Percentiles rank a stretch among this genome's conserved stretches.
Evolutionary conservation across 2,329 filamentous ascomycete genomes (phyloP).

Genomic region (Alternaria viburni): DNA sequence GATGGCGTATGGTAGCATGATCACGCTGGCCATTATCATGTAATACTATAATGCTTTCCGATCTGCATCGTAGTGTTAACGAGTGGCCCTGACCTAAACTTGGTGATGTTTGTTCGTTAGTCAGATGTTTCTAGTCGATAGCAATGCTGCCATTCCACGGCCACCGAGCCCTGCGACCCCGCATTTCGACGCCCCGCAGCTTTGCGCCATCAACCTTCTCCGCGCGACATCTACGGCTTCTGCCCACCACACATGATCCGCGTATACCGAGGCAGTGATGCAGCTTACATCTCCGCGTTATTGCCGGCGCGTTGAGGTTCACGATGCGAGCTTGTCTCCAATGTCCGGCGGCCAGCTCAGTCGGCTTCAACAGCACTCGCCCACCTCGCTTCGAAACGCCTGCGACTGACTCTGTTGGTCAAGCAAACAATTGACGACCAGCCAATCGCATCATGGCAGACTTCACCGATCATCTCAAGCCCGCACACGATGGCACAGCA

Average conservation of each 20-base stretch:
- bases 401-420: constrained; percentile 5
- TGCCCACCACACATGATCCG: neutral
- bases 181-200: constrained; percentile 17
- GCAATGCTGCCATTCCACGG: neutral
- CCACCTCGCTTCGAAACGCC: constrained; percentile 4
- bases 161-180: constrained; percentile 18
- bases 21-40: neutral
- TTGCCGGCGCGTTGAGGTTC: constrained; percentile 2
- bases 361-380: neutral
- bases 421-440: neutral
- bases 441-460: constrained; percentile 50
- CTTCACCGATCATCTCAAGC: constrained; percentile 58
- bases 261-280: constrained; percentile 20
- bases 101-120: neutral
- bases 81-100: neutral
- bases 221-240: neutral
- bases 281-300: constrained; percentile 13
- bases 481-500: constrained; percentile 54
- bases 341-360: neutral
- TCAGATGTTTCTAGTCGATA: neutral
- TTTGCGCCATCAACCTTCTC: constrained; percentile 8
- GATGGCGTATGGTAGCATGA: neutral
- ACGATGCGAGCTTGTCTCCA: constrained; percentile 6
- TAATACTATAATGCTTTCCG: neutral
- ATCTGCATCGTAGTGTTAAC: neutral